A percentile compares a stretch with the other conserved stretches of the same genome.
phyloP scores from a whole-genome alignment of 1,284 basidiomycete species.

The Cutaneotrichosporon sp. region DNA sequence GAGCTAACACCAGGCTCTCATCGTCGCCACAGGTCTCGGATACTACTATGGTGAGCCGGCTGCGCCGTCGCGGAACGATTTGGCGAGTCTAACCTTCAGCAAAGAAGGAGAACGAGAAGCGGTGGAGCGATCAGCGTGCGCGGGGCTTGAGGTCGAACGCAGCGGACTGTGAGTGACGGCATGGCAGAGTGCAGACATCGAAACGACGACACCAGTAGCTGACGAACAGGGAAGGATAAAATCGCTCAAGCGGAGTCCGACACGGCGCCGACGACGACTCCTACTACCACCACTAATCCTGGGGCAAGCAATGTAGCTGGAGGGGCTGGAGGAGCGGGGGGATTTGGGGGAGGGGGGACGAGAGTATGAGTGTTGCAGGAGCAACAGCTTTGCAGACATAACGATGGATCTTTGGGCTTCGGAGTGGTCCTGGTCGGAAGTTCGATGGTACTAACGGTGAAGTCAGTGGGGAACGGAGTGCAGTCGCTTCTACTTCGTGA shows the following conservation, averaged over 20 bases:
- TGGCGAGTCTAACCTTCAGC: slow-evolving; percentile 5
- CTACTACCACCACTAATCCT: not conserved
- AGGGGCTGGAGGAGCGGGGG: too few species aligned
- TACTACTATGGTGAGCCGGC: slow-evolving; percentile 45
- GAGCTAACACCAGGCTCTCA: slow-evolving; percentile 40
- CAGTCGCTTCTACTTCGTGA: too few species aligned
- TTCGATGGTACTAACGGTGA: too few species aligned
- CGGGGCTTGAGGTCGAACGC: slow-evolving; percentile 9
- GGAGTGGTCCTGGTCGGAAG: too few species aligned
- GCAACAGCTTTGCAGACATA: too few species aligned
- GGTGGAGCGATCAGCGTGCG: slow-evolving; percentile 16
- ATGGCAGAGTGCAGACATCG: not conserved
- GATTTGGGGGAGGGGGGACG: too few species aligned
- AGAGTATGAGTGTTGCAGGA: too few species aligned
- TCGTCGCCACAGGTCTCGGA: slow-evolving; percentile 52
- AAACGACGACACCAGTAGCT: not conserved
- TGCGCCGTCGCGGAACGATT: too few species aligned
- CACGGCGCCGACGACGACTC: too few species aligned
- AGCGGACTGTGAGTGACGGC: slow-evolving; percentile 9
- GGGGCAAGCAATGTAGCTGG: too few species aligned
- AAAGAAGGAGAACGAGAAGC: slow-evolving; percentile 17
- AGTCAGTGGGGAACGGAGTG: too few species aligned
- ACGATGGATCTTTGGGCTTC: too few species aligned
- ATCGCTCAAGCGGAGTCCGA: slow-evolving; percentile 1
- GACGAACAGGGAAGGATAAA: slow-evolving; percentile 13